A percentile compares a stretch with the other conserved stretches of the same genome.
phyloP scores from a whole-genome alignment of 352 stramenopile genomes.

The Phytopythium litorale region DNA sequence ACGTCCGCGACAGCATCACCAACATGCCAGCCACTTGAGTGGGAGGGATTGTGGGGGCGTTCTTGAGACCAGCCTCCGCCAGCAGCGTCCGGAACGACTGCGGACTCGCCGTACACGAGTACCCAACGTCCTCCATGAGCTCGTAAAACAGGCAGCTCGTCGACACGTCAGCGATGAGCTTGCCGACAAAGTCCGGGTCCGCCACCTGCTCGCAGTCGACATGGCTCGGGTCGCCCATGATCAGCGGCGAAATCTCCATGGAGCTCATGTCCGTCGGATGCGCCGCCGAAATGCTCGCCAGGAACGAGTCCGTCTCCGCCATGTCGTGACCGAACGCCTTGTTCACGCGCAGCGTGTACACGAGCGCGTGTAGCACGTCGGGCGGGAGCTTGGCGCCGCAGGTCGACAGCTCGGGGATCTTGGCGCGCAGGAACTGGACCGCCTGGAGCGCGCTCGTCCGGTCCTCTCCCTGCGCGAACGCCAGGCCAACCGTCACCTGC shows the following conservation, averaged over 20 bases:
- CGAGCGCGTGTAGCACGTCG: conserved; percentile 78
- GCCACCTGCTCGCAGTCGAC: conserved; percentile 70
- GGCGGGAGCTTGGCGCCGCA: conserved; percentile 79
- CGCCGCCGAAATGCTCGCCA: conserved; percentile 81
- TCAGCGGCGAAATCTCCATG: conserved; percentile 83
- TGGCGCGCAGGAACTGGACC: conserved; percentile 74
- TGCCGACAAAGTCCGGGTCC: conserved; percentile 61
- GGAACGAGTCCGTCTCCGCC: conserved; percentile 80
- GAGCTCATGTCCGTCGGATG: conserved; percentile 85
- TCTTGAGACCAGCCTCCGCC: conserved; percentile 74
- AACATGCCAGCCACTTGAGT: conserved; percentile 88
- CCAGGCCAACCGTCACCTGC: conserved; percentile 79
- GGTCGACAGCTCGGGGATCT: conserved; percentile 82
- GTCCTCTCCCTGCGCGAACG: conserved; percentile 78
- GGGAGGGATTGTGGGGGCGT: conserved; percentile 79
- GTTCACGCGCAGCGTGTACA: conserved; percentile 81
- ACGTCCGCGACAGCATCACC: conserved; percentile 83
- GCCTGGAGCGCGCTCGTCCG: conserved; percentile 48
- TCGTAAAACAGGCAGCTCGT: conserved; percentile 86
- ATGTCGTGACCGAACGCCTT: conserved; percentile 70
- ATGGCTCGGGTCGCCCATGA: conserved; percentile 81
- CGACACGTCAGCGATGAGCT: conserved; percentile 78
- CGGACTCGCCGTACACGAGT: conserved; percentile 72
- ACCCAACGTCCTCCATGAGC: conserved; percentile 90
- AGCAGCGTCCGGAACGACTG: conserved; percentile 81